Evolutionary conservation across 2,329 filamentous ascomycete genomes (phyloP), one percentile per base, ranked within the genome.

Genomic region (Leptographium galeiforme): DNA sequence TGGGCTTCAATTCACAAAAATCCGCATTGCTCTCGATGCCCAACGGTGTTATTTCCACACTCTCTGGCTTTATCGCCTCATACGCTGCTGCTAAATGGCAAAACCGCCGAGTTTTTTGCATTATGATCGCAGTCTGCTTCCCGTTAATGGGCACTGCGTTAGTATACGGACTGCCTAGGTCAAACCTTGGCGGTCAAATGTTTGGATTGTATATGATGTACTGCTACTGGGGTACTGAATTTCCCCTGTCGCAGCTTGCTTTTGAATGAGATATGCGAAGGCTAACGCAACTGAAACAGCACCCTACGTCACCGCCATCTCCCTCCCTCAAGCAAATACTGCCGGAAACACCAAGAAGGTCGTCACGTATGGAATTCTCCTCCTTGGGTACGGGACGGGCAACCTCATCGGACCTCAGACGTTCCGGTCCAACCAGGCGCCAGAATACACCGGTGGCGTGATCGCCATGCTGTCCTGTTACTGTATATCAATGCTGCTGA

Each of bases 351-450:
- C 56, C 14, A 59, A 59, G 12, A 47, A 32, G 16, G 44, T 32
- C 34, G 39, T 45, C 39, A 45, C 47, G n/a, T 53, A 36, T 32
- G 44, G 52, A 50, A 50, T 38, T 25, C 48, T 55, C 38, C 51
- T 53, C n/a, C 39, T 49, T 34, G 19, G 39, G 13, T 55, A 55
- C 48, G 74, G 73, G 1, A 68, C 70, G 3, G 76, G 74, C 13
- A 80, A 77, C 61, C 75, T 79, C 53, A 78, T 79, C 5, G 25
- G 25, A 5, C 25, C 77, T 0, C 74, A 79, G 61, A 79, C 75
- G 1, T 79, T 80, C 65, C 73, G 74, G 57, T 67, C 68, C 4
- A 66, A 66, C 41, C 75, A 81, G 56, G 74, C 71, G 0, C 77
- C 76, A 1, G 65, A 73, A 4, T 79, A 74, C 58, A 68, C 70